These are phyloP conservation scores for Phytophthora brassicae DNA, from an alignment of 352 stramenopile genomes.

Conservation along the genomic window DNA sequence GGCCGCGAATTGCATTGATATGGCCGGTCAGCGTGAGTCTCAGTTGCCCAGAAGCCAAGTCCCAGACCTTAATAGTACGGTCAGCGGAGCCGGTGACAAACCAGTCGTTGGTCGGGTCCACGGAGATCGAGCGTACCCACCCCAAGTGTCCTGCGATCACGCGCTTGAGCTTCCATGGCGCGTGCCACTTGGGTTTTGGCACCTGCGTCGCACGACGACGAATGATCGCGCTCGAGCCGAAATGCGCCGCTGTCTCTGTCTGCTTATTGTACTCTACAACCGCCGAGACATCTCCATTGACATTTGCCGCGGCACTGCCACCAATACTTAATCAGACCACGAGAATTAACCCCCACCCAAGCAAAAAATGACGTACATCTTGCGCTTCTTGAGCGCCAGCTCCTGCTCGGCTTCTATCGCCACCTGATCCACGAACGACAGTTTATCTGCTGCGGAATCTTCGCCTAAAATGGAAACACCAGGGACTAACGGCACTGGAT, in stretches of 20 bases:
- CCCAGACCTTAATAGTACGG: conserved; percentile 98
- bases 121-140: conserved; percentile 97
- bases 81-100: conserved; percentile 98
- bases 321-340: conserved; percentile 1
- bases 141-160: conserved; percentile 95
- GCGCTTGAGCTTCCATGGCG: conserved; percentile 97
- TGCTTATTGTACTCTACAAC: conserved; percentile 73
- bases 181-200: conserved; percentile 98
- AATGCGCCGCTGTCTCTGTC: conserved; percentile 47
- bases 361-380: conserved; percentile 36
- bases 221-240: conserved; percentile 66
- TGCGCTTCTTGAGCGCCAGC: conserved; percentile 46
- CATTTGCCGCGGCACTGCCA: conserved; percentile 22
- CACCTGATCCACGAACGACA: conserved; percentile 55
- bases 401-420: conserved; percentile 55
- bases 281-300: conserved; percentile 27
- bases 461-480: conserved; percentile 22
- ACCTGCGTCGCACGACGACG: conserved; percentile 84
- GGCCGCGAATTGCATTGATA: conserved; percentile 96
- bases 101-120: conserved; percentile 98
- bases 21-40: conserved; percentile 99
- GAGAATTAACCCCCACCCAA: not conserved
- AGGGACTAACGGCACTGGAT: conserved; percentile 20
- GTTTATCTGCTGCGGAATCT: conserved; percentile 18
- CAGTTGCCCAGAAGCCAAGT: conserved; percentile 96